Evolutionary conservation across 148 eudicot genomes (phyloP).

Genomic region (Silene conica): DNA sequence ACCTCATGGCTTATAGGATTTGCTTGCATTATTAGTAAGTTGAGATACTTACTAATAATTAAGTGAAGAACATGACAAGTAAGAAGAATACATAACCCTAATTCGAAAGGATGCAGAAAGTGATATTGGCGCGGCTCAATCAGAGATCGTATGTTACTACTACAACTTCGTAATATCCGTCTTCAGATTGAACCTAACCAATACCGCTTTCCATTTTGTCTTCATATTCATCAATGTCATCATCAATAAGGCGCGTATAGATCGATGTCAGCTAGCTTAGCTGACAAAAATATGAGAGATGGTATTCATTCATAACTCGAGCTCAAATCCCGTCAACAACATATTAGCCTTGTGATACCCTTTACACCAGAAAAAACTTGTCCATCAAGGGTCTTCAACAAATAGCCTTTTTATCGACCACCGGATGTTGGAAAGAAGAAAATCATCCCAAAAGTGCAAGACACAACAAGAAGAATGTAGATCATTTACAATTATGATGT

Average conservation of each 20-base stretch:
- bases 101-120: slow-evolving; percentile 26
- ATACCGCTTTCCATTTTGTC: slow-evolving; percentile 50
- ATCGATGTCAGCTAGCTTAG: no score
- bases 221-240: slow-evolving; percentile 5
- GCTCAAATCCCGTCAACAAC: no score
- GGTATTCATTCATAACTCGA: no score
- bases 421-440: background rate
- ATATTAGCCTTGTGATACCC: no score
- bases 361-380: background rate
- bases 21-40: background rate
- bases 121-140: slow-evolving; percentile 99
- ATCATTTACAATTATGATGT: slow-evolving; percentile 17
- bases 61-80: background rate
- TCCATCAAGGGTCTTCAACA: background rate
- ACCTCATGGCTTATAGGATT: background rate
- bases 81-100: background rate
- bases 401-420: background rate
- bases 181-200: slow-evolving; percentile 99
- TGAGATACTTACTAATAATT: background rate
- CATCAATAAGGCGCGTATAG: no score
- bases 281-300: no score
- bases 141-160: slow-evolving; percentile 69
- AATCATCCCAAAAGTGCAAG: background rate
- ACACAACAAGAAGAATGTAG: background rate
- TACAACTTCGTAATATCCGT: slow-evolving; percentile 50